Evolutionary conservation across 345 rosid genomes (phyloP), one percentile per base, ranked within the genome.

Genomic region (Trapa incisa): DNA sequence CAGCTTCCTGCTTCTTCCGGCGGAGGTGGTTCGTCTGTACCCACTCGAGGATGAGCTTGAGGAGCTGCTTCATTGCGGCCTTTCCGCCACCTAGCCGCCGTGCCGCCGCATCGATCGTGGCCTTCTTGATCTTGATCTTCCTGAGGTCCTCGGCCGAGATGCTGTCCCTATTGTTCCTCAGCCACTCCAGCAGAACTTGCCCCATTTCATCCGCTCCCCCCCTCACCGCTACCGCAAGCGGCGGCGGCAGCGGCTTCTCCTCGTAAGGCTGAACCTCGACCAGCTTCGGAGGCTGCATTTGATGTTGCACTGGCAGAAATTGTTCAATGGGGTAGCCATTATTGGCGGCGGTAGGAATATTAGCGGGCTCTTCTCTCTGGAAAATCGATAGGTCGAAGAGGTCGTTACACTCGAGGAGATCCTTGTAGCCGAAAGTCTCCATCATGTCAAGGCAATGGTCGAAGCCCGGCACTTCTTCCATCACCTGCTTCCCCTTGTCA

Each of bases 31-130:
- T 91, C 0, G 86, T 86, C 77, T 91, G 91, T 3, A 95, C 99
- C 99, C 99, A 95, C 76, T 91, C 93, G 65, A 95, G 99, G 61
- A 95, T 87, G 47, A 95, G 87, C 75, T 89, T 91, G 77, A 95
- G 73, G 62, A 95, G 81, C 77, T 95, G 90, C 68, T 87, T 95
- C 99, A 89, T 89, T 2, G 86, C 99, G 71, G 86, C 93, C 73
- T 82, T 86, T 2, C 99, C 99, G 22, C 99, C 97, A 6, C 99
- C 97, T 29, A 95, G 71, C 56, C 96, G 85, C 76, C 72, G 78
- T 0, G 99, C 92, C 0, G 97, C 99, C 47, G 85, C 83, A 68
- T 95, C 99, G 13, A 95, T 89, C 0, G 97, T 95, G 0, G 97
- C 80, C 71, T 95, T 95, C 96, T 86, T 95, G 66, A 95, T 86